These are phyloP conservation scores for Castanea sativa DNA, from an alignment of 306 rosid genomes.

Conservation along the genomic window DNA sequence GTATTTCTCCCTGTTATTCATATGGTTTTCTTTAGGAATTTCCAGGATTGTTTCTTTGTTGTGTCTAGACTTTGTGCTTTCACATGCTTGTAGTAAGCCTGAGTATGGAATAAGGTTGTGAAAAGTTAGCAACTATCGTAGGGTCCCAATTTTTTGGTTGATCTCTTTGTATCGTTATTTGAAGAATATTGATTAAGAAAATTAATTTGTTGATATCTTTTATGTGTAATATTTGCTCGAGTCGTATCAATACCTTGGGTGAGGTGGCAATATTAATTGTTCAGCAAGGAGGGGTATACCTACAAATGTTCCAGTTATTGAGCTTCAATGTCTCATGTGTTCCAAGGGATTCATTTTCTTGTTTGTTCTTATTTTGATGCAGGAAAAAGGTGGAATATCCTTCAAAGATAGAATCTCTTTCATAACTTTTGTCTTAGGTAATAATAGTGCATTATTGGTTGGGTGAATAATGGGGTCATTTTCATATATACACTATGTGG, in stretches of 20 bases:
- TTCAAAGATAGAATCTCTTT: slow-evolving; percentile 33
- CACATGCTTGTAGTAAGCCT: not conserved
- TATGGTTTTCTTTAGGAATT: not conserved
- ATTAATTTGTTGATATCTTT: not conserved
- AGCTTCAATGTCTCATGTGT: slow-evolving; percentile 1
- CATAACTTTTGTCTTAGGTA: slow-evolving; percentile 91
- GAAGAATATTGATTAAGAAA: not conserved
- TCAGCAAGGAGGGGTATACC: slow-evolving; percentile 1
- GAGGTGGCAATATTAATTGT: not conserved
- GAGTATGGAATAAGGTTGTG: not conserved
- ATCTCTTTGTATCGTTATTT: not conserved
- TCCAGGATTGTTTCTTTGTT: not conserved
- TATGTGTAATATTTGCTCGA: not conserved
- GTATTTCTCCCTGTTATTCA: not conserved
- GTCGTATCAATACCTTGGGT: not conserved
- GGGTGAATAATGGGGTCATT: not conserved
- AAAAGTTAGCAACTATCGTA: not conserved
- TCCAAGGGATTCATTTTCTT: slow-evolving; percentile 9
- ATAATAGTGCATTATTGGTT: slow-evolving; percentile 8
- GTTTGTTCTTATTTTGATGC: slow-evolving; percentile 37
- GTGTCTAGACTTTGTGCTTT: not conserved
- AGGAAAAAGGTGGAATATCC: slow-evolving; percentile 42
- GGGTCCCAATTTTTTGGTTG: not conserved
- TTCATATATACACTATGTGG: not conserved
- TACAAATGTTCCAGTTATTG: not conserved